A percentile compares a stretch with the other conserved stretches of the same genome.
Evolutionary conservation across 805 yeast genomes (phyloP).

Genomic region (Ogataea polymorpha): DNA sequence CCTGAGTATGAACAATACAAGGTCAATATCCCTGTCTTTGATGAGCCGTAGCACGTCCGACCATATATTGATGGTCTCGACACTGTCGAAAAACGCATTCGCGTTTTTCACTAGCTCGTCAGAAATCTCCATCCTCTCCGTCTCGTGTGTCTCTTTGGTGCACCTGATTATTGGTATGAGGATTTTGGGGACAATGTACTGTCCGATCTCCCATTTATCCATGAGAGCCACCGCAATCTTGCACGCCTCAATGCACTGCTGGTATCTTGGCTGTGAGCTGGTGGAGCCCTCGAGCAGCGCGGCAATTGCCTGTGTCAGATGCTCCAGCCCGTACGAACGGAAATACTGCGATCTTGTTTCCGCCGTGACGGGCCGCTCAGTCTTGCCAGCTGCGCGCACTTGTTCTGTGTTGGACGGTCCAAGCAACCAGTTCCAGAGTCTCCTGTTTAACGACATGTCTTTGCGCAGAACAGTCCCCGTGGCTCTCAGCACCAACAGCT

Average conservation of each 20-base stretch:
- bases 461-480: conserved; percentile 67
- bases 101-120: conserved; percentile 56
- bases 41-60: conserved; percentile 50
- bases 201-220: conserved; percentile 96
- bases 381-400: conserved; percentile 3
- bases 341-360: conserved; percentile 54
- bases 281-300: conserved; percentile 39
- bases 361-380: conserved; percentile 9
- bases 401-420: conserved; percentile 60
- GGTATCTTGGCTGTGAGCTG: conserved; percentile 21
- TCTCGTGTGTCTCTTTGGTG: conserved; percentile 34
- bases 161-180: conserved; percentile 62
- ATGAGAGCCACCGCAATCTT: conserved; percentile 68
- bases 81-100: conserved; percentile 74
- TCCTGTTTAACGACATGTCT: conserved; percentile 92
- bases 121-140: conserved; percentile 25
- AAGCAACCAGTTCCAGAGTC: conserved; percentile 90
- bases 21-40: conserved; percentile 37
- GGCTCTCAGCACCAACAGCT: conserved; percentile 57
- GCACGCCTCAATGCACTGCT: conserved; percentile 48
- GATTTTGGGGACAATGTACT: conserved; percentile 63
- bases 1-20: conserved; percentile 57
- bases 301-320: conserved; percentile 52
- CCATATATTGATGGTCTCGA: conserved; percentile 82
- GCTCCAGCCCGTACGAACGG: conserved; percentile 47